A percentile compares a stretch with the other conserved stretches of the same genome.
Evolutionary conservation across 2,329 filamentous ascomycete species (phyloP).

Genomic region (Penicillium sp.): DNA sequence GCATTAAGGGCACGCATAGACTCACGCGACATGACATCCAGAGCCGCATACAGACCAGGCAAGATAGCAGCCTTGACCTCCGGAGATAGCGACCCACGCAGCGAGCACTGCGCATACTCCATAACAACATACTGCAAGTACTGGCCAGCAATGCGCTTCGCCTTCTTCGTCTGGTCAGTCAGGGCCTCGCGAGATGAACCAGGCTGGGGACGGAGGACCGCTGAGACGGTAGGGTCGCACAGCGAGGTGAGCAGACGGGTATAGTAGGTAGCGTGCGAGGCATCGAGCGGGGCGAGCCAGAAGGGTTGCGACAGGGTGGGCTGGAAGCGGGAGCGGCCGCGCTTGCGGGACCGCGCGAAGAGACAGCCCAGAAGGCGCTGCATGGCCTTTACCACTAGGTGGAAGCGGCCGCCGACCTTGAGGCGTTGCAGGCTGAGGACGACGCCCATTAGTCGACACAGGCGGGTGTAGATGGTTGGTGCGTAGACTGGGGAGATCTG

Average conservation of each 20-base stretch:
- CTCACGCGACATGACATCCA: constrained; percentile 53
- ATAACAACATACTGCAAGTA: constrained; percentile 58
- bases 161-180: constrained; percentile 59
- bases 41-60: constrained; percentile 52
- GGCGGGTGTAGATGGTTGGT: constrained; percentile 50
- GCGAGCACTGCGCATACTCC: constrained; percentile 54
- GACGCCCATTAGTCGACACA: constrained; percentile 53
- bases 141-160: constrained; percentile 56
- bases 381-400: constrained; percentile 56
- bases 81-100: constrained; percentile 50
- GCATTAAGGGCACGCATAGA: constrained; percentile 52
- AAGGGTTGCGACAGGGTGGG: constrained; percentile 29
- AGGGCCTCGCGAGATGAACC: constrained; percentile 46
- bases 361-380: constrained; percentile 55
- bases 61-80: constrained; percentile 53
- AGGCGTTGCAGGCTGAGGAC: constrained; percentile 57
- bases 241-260: constrained; percentile 58
- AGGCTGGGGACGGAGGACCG: constrained; percentile 43
- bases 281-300: constrained; percentile 37
- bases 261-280: constrained; percentile 49
- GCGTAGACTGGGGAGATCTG: constrained; percentile 32
- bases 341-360: constrained; percentile 48
- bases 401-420: constrained; percentile 59
- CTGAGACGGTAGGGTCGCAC: constrained; percentile 59
- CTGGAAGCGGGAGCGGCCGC: constrained; percentile 26